Base-by-base conservation (phyloP, 2,329 filamentous ascomycete genomes). In the Sporothrix brunneoviolacea region DNA sequence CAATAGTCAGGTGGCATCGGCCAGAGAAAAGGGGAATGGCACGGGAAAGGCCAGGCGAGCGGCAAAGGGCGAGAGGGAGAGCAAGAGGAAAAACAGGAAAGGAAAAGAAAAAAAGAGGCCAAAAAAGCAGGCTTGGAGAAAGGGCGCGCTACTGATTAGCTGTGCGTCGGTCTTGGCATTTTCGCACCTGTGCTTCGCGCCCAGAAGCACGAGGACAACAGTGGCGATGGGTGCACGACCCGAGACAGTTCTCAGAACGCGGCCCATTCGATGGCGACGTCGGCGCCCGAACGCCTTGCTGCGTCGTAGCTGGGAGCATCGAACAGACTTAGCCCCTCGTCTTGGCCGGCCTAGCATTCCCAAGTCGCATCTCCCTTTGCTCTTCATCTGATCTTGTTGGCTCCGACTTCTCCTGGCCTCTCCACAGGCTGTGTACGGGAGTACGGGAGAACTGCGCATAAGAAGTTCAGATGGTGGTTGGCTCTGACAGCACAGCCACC, bases 401-500 rank as follows among this genome's bases (percentile, higher is more conserved):
- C n/a, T n/a, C n/a, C n/a, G n/a, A n/a, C n/a, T n/a, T n/a, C n/a
- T n/a, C n/a, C n/a, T n/a, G n/a, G n/a, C n/a, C n/a, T n/a, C n/a
- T n/a, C n/a, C n/a, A n/a, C n/a, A n/a, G n/a, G n/a, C n/a, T n/a
- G n/a, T n/a, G n/a, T n/a, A n/a, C n/a, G n/a, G n/a, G n/a, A n/a
- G n/a, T n/a, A n/a, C n/a, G n/a, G n/a, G n/a, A n/a, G n/a, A n/a
- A n/a, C n/a, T n/a, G n/a, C n/a, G n/a, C n/a, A n/a, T n/a, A n/a
- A n/a, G n/a, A n/a, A n/a, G n/a, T n/a, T n/a, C n/a, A n/a, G n/a
- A n/a, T n/a, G n/a, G 16, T 33, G 28, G 15, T 30, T 36, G 19
- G 38, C 37, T 35, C 46, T 19, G 30, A 41, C 46, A 41, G 30
- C 46, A 48, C 37, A 35, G 46, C 46, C 46, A 48, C 46, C 37